Evolutionary conservation across 73 alveolate species (phyloP).

Genomic region (Paramecium bursaria): DNA sequence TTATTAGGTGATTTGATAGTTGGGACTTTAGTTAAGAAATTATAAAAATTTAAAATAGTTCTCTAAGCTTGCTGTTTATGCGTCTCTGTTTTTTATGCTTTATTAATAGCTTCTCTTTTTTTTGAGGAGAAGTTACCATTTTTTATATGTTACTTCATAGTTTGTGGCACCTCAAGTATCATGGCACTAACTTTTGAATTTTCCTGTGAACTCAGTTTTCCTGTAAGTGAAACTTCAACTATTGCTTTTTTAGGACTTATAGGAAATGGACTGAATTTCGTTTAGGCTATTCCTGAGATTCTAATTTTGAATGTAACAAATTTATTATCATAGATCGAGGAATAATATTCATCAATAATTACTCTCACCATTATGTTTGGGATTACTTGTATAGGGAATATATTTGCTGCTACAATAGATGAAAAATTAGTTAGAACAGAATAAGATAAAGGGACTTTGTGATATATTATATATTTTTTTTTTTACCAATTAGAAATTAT

Average conservation of each 20-base stretch:
- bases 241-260: constrained; percentile 36
- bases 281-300: constrained; percentile 59
- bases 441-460: no score
- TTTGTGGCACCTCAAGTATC: constrained; percentile 31
- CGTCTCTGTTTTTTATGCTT: constrained; percentile 32
- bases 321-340: neutral
- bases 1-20: constrained; percentile 27
- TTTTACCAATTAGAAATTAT: no score
- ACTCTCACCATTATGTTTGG: constrained; percentile 55
- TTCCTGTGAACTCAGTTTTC: constrained; percentile 47
- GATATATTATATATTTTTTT: no score
- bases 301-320: constrained; percentile 10
- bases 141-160: constrained; percentile 29
- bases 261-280: constrained; percentile 54
- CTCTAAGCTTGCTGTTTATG: neutral
- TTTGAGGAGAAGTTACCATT: neutral
- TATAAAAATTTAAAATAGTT: constrained; percentile 43
- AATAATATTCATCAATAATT: constrained; percentile 1
- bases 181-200: constrained; percentile 56
- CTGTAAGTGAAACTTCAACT: constrained; percentile 57
- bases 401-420: neutral
- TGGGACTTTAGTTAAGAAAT: constrained; percentile 1
- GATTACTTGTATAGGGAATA: constrained; percentile 4
- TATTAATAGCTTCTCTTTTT: neutral
- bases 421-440: constrained; percentile 35